phyloP scores from a whole-genome alignment of 1,284 basidiomycete species.

The Marasmius fiardii region DNA sequence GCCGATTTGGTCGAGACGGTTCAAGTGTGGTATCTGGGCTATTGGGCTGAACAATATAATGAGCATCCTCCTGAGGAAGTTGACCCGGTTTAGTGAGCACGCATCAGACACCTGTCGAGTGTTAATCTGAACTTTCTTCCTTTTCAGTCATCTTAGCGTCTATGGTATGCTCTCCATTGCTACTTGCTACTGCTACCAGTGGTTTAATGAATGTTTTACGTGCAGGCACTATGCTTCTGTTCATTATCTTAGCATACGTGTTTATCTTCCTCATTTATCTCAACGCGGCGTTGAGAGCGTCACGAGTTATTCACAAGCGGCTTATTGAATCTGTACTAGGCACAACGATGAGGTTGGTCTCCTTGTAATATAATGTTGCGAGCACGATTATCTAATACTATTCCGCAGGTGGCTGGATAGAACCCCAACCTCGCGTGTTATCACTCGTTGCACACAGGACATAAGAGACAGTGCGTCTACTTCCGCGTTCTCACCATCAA shows the following conservation, averaged over 20 bases:
- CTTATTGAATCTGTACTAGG: slow-evolving; percentile 57
- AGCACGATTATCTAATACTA: not conserved
- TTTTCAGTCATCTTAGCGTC: slow-evolving; percentile 34
- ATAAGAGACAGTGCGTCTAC: slow-evolving; percentile 12
- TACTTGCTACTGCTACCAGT: not conserved
- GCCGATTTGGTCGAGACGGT: slow-evolving; percentile 22
- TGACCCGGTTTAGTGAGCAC: slow-evolving; percentile 25
- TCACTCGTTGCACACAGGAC: slow-evolving; percentile 44
- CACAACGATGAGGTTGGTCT: slow-evolving; percentile 44
- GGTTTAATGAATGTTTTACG: slow-evolving; percentile 31
- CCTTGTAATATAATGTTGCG: not conserved
- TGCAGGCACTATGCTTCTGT: slow-evolving; percentile 23
- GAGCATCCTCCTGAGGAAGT: slow-evolving; percentile 22
- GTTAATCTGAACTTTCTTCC: not conserved
- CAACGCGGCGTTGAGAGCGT: slow-evolving; percentile 49
- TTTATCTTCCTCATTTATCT: slow-evolving; percentile 22
- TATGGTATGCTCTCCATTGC: slow-evolving; percentile 26
- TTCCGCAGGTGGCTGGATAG: slow-evolving; percentile 42
- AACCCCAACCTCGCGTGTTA: slow-evolving; percentile 47
- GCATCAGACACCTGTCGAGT: not conserved
- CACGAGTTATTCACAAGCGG: slow-evolving; percentile 49
- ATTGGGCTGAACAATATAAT: slow-evolving; percentile 45
- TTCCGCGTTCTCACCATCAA: not conserved
- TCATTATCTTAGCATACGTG: slow-evolving; percentile 24
- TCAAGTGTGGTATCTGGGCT: slow-evolving; percentile 45